Evolutionary conservation across 768 basidiomycete genomes (phyloP), one percentile per base, ranked within the genome.

Genomic region (Boletus rubescentipes): DNA sequence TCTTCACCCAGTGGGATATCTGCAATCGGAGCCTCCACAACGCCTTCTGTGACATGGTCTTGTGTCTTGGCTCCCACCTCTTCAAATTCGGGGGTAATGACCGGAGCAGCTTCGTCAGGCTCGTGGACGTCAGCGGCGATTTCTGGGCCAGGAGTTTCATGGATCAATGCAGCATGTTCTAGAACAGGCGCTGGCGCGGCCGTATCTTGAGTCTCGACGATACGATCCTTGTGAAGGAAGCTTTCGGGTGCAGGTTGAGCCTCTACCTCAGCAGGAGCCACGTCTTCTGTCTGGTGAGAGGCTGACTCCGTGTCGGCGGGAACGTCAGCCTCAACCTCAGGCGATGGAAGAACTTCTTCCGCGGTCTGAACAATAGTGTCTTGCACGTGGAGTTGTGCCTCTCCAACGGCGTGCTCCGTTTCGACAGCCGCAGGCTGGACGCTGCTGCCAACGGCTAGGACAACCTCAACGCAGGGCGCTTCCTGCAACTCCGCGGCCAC

Each of bases 401-500:
- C 60, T 51, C 47, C 36, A 21, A 10, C 48, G 46, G 53, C 14
- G 9, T 40, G 45, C 18, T 61, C 54, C 16, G 34, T 37, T 40
- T 39, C 40, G 20, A 12, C n/a, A 30, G 18, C 21, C 14, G 23
- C 45, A 18, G 31, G 21, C 40, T 49, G 40, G 35, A 38, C 35
- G 29, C 32, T 23, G 32, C 38, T 31, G 14, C 29, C 57, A 38
- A n/a, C 26, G 16, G 29, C 42, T 35, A 18, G 34, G 23, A 21
- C 14, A 12, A 36, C 46, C 44, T 40, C 47, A n/a, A 35, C 43
- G 14, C 26, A 34, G 2, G 36, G 11, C 14, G 9, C 32, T 39
- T 65, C 51, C 42, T 42, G 56, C 39, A 36, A 41, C 40, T 54
- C 60, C 50, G 59, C 42, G 46, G 48, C 14, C 45, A 42, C 40